Evolutionary conservation across 805 yeast species (phyloP), one percentile per base, ranked within the genome.

Genomic region (Lipomyces mesembrius): DNA sequence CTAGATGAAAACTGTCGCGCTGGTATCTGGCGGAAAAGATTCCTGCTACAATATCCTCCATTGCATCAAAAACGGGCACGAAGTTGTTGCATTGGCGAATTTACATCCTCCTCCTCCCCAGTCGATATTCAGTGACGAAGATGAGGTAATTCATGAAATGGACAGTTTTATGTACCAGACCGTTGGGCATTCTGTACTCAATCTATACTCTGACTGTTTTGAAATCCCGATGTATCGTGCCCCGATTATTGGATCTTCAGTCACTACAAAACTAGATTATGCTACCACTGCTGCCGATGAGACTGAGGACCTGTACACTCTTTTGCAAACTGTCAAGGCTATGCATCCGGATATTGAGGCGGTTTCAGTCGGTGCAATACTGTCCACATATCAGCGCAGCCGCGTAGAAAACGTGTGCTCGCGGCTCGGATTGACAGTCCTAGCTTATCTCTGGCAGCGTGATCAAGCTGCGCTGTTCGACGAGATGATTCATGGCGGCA

Each of bases 101-200:
- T 77, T 95, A 68, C 86, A 87, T 73, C 97, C 97, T 0, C 82
- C 83, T 0, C 49, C 14, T 43, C 77, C 76, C 43, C 22, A 34
- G n/a, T 22, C 57, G 58, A 74, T 81, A 72, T 9, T 62, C 27
- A 79, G 78, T 27, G 59, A 17, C 11, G 65, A 37, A 25, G 8
- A 46, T 29, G 53, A 32, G 8, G 37, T 71, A 3, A 75, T 78
- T 32, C 88, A 87, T 71, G 99, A 95, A 77, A 79, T 95, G 62
- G 98, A 95, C 76, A 91, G 97, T 62, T 94, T 89, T 75, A 95
- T 95, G 99, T 95, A 91, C 77, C 99, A 95, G 78, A 95, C 99
- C 0, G 98, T 95, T 7, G 99, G 99, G 0, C 95, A 90, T 77
- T 91, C 89, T 69, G 85, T 90, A 2, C 82, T 95, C 1, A 83